Percentiles rank a stretch among this genome's conserved stretches.
phyloP scores from a whole-genome alignment of 306 rosid genomes.

The Rosa chinensis region DNA sequence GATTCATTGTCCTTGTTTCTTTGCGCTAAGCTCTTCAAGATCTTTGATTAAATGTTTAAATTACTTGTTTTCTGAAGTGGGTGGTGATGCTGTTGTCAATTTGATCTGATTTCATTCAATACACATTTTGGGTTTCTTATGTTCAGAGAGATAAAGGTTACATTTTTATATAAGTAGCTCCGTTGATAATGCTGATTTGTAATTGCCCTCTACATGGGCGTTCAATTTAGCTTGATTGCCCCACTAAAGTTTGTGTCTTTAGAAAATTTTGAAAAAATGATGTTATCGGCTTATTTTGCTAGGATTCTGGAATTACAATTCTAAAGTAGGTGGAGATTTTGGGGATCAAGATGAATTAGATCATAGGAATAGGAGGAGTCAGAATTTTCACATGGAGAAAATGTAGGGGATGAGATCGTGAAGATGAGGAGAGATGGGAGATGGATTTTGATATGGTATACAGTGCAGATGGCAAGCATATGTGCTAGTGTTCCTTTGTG shows the following conservation, averaged over 20 bases:
- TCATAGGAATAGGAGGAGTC: not conserved
- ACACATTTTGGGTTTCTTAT: not conserved
- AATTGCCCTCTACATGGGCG: not conserved
- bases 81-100: conserved; percentile 12
- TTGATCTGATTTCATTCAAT: not conserved
- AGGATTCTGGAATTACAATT: not conserved
- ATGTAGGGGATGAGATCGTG: not conserved
- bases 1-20: not conserved
- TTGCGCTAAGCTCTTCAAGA: not conserved
- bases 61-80: not conserved
- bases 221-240: not conserved
- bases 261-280: not conserved
- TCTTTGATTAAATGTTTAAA: not conserved
- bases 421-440: not conserved
- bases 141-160: not conserved
- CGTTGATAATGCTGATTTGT: conserved; percentile 9
- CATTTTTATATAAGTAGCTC: not conserved
- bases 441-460: not conserved
- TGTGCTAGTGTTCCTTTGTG: not conserved
- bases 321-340: not conserved
- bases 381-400: not conserved
- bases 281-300: not conserved
- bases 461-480: not conserved
- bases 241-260: not conserved
- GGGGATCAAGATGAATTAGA: not conserved